A percentile compares a stretch with the other conserved stretches of the same genome.
Conservation (phyloP, 352 stramenopile species). For the Phytophthora sp. region DNA sequence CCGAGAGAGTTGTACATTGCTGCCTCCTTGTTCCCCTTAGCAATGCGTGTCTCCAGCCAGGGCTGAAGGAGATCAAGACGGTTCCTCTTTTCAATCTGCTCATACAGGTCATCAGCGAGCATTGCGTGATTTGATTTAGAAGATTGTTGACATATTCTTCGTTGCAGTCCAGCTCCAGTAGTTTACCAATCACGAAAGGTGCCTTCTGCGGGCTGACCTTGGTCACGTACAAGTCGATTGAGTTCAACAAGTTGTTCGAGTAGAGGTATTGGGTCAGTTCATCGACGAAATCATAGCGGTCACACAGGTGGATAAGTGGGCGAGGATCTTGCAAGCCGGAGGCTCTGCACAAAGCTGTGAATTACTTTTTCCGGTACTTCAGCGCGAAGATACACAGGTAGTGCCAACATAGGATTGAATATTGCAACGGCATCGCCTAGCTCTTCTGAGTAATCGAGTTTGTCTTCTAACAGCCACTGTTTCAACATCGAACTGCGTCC, state of each 20-base stretch:
- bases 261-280: constrained; percentile 99
- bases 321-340: constrained; percentile 97
- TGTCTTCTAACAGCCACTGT: constrained; percentile 99
- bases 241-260: constrained; percentile 98
- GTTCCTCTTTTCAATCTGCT: constrained; percentile 98
- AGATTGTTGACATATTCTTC: constrained; percentile 99
- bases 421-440: constrained; percentile 95
- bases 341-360: constrained; percentile 98
- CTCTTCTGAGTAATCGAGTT: constrained; percentile 96
- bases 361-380: constrained; percentile 98
- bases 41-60: constrained; percentile 98
- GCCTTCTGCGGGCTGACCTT: constrained; percentile 98
- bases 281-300: constrained; percentile 98
- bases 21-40: constrained; percentile 97
- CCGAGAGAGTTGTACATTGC: constrained; percentile 98
- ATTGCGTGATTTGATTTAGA: constrained; percentile 94
- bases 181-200: constrained; percentile 97
- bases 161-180: constrained; percentile 96
- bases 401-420: constrained; percentile 95
- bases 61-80: constrained; percentile 97
- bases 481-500: constrained; percentile 96
- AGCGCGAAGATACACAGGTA: constrained; percentile 96
- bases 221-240: constrained; percentile 99
- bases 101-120: constrained; percentile 96
- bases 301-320: constrained; percentile 99